Conservation (phyloP, 257 asterid genomes). For the Dorcoceras hygrometricum region DNA sequence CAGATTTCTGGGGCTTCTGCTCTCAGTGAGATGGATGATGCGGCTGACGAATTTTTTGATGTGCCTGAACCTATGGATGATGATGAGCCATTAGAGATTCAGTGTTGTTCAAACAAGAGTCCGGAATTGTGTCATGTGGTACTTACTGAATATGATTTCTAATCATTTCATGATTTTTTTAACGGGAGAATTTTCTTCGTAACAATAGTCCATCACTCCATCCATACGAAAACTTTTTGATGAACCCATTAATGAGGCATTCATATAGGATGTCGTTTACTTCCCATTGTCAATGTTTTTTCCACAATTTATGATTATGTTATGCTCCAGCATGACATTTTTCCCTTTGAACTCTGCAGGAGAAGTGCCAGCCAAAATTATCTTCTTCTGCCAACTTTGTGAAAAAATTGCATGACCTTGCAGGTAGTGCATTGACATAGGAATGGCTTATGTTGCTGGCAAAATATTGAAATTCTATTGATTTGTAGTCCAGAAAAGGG, state of each 20-base stretch:
- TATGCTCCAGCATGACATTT: slow-evolving; percentile 5
- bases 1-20: slow-evolving; percentile 41
- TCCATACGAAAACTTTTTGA: neutral
- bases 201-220: neutral
- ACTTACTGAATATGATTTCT: slow-evolving; percentile 21
- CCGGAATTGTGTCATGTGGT: slow-evolving; percentile 48
- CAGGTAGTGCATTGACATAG: slow-evolving; percentile 41
- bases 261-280: neutral
- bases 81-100: slow-evolving; percentile 49
- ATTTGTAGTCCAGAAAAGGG: slow-evolving; percentile 64
- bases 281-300: neutral
- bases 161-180: neutral
- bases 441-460: neutral
- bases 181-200: neutral
- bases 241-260: neutral
- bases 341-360: slow-evolving; percentile 37
- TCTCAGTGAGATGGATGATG: slow-evolving; percentile 55
- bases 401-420: slow-evolving; percentile 61
- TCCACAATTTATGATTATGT: neutral
- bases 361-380: slow-evolving; percentile 41
- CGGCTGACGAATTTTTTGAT: slow-evolving; percentile 73
- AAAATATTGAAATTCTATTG: slow-evolving; percentile 13
- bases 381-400: slow-evolving; percentile 60
- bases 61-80: slow-evolving; percentile 64
- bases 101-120: slow-evolving; percentile 34